phyloP scores from a whole-genome alignment of 345 rosid species.

The Linum tenue region DNA sequence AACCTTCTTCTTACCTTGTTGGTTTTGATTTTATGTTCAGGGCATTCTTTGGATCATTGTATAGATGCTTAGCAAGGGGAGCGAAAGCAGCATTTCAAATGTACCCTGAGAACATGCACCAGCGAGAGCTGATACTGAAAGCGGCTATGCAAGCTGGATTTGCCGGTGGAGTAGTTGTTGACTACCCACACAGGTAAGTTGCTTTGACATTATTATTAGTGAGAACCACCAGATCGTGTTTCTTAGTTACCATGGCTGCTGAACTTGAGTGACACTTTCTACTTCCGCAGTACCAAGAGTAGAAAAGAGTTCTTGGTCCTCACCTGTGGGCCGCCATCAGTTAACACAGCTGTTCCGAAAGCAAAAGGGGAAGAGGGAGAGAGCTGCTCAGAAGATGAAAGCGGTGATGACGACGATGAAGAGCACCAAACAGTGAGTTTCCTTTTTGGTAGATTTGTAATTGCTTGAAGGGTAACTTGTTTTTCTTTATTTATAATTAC shows the following conservation, averaged over 20 bases:
- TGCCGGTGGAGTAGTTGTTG: slow-evolving; percentile 87
- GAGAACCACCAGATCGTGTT: background rate
- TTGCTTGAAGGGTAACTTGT: background rate
- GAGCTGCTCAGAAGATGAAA: slow-evolving; percentile 57
- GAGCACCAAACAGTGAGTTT: slow-evolving; percentile 45
- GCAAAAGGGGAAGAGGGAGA: slow-evolving; percentile 48
- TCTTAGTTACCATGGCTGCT: background rate
- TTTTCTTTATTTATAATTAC: background rate
- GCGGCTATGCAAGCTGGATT: slow-evolving; percentile 88
- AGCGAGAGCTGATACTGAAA: slow-evolving; percentile 69
- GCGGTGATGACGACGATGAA: slow-evolving; percentile 56
- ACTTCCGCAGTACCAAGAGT: slow-evolving; percentile 48
- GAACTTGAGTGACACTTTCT: slow-evolving; percentile 1
- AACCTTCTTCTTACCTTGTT: background rate
- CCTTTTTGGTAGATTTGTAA: background rate
- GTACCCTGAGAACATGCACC: slow-evolving; percentile 76
- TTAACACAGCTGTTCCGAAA: slow-evolving; percentile 33
- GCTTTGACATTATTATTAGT: background rate
- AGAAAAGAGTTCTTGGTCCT: slow-evolving; percentile 84
- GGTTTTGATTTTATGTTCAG: slow-evolving; percentile 17
- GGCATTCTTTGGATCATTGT: slow-evolving; percentile 86
- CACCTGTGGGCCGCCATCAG: slow-evolving; percentile 63
- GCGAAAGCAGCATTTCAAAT: slow-evolving; percentile 88
- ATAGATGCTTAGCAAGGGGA: slow-evolving; percentile 75
- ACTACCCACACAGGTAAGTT: slow-evolving; percentile 80